phyloP scores from a whole-genome alignment of 2,329 filamentous ascomycete species.

The Coniochaeta ligniaria region DNA sequence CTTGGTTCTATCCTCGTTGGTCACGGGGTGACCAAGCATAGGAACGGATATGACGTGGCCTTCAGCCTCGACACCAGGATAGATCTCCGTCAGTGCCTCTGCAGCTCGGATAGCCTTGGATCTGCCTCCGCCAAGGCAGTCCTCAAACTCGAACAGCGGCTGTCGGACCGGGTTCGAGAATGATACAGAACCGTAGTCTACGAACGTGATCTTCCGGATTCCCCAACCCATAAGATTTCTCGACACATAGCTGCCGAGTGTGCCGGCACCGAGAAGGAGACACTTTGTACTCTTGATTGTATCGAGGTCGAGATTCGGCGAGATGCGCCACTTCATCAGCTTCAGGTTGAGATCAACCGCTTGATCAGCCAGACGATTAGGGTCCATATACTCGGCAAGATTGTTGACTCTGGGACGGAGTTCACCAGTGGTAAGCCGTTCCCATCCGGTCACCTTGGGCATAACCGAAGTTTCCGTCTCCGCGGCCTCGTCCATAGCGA shows the following conservation, averaged over 20 bases:
- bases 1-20: constrained; percentile 61
- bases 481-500: constrained; percentile 46
- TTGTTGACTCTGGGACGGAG: constrained; percentile 72
- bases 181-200: constrained; percentile 88
- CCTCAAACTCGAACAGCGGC: constrained; percentile 82
- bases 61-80: constrained; percentile 76
- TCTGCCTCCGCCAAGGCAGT: constrained; percentile 79
- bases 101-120: constrained; percentile 79
- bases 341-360: constrained; percentile 95
- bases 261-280: constrained; percentile 84
- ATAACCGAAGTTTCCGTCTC: constrained; percentile 44
- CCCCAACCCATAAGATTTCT: constrained; percentile 93
- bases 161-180: constrained; percentile 96
- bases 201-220: constrained; percentile 87
- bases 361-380: constrained; percentile 77
- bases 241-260: constrained; percentile 88
- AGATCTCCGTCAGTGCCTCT: constrained; percentile 74
- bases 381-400: constrained; percentile 90
- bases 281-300: constrained; percentile 86
- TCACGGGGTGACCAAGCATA: constrained; percentile 89
- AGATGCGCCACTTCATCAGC: constrained; percentile 97
- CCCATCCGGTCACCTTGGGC: constrained; percentile 95
- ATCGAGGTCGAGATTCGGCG: constrained; percentile 80
- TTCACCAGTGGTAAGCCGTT: constrained; percentile 73
- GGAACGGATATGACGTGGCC: constrained; percentile 83